Conservation (phyloP, 768 basidiomycete species). For the Collybiopsis luxurians region DNA sequence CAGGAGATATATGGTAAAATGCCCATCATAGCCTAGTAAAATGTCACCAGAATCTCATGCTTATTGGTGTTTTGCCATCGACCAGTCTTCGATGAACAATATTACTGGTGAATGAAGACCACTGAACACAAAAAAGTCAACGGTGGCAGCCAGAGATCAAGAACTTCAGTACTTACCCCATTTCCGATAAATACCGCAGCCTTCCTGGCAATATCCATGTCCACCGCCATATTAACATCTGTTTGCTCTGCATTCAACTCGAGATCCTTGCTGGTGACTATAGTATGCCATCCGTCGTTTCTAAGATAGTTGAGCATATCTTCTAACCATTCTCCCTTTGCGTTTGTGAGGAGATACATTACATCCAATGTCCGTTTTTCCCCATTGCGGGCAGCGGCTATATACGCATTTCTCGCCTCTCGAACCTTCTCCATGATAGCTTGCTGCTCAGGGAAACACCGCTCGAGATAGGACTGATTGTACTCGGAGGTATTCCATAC, state of each 20-base stretch:
- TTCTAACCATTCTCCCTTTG: conserved; percentile 39
- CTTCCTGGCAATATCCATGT: conserved; percentile 25
- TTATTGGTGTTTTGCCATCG: conserved; percentile 39
- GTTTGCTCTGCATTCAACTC: conserved; percentile 17
- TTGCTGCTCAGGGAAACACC: conserved; percentile 43
- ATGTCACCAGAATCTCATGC: conserved; percentile 36
- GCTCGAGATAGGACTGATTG: conserved; percentile 38
- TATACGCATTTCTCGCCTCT: conserved; percentile 35
- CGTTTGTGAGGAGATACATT: conserved; percentile 52
- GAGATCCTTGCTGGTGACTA: conserved; percentile 41
- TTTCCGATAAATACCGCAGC: conserved; percentile 31
- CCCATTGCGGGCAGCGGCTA: conserved; percentile 15
- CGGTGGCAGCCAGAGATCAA: conserved; percentile 28
- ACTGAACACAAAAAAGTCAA: conserved; percentile 24
- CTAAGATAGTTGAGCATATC: conserved; percentile 34
- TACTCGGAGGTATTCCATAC: conserved; percentile 27
- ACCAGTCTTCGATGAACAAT: conserved; percentile 44
- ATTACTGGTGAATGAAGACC: conserved; percentile 50
- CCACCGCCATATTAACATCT: conserved; percentile 23
- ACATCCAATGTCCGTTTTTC: conserved; percentile 31
- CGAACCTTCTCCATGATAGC: conserved; percentile 38
- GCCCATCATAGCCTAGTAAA: too few relatives aligned
- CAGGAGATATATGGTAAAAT: too few relatives aligned
- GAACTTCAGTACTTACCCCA: conserved; percentile 23
- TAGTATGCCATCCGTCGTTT: conserved; percentile 41